Evolutionary conservation across 1,139 yeast species (phyloP).

Genomic region (Suhomyces bokatorum): DNA sequence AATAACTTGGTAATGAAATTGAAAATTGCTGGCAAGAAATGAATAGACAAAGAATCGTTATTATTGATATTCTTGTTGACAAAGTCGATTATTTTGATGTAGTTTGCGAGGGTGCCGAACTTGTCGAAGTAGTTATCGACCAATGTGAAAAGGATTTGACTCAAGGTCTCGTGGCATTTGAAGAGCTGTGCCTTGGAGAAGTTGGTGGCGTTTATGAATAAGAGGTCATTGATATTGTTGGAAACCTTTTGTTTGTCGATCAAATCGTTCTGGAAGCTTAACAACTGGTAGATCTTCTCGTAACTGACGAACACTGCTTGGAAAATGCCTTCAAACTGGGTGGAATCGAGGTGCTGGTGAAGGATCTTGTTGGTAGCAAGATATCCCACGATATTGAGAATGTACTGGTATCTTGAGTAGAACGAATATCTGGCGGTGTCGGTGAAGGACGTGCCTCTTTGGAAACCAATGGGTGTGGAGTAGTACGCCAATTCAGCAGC

Average conservation of each 20-base stretch:
- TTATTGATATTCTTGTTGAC: conserved; percentile 44
- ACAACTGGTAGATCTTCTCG: conserved; percentile 53
- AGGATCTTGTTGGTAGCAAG: conserved; percentile 39
- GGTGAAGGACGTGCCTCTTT: conserved; percentile 54
- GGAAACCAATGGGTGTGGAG: conserved; percentile 42
- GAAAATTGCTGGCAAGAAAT: conserved; percentile 65
- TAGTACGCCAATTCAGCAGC: conserved; percentile 40
- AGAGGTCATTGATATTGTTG: conserved; percentile 39
- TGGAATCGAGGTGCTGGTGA: conserved; percentile 21
- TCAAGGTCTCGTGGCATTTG: conserved; percentile 68
- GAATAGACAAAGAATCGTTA: conserved; percentile 62
- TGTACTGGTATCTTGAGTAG: conserved; percentile 67
- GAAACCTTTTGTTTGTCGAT: conserved; percentile 64
- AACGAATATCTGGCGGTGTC: conserved; percentile 75
- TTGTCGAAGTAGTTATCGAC: conserved; percentile 37
- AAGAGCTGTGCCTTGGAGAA: conserved; percentile 64
- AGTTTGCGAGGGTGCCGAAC: conserved; percentile 33
- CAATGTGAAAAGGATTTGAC: conserved; percentile 60
- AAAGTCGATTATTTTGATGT: conserved; percentile 35
- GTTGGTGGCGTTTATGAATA: conserved; percentile 54
- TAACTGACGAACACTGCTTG: conserved; percentile 54
- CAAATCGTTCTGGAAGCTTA: conserved; percentile 57
- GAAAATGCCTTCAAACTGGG: conserved; percentile 26
- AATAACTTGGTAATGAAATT: conserved; percentile 37
- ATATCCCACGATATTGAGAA: conserved; percentile 68